Conservation (phyloP, 306 rosid genomes). For the Quercus gilva region DNA sequence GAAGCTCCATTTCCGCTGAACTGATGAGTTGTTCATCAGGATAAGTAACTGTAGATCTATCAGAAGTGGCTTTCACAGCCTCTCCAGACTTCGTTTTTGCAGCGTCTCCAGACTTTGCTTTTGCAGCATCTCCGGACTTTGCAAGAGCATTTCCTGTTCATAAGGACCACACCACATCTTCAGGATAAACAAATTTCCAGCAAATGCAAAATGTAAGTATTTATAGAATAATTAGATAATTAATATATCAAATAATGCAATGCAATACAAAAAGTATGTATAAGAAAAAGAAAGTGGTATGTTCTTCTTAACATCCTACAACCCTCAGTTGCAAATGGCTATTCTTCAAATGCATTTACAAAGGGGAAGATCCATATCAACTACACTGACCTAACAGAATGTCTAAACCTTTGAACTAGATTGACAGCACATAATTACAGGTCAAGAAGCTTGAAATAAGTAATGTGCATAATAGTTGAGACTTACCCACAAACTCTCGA, state of each 20-base stretch:
- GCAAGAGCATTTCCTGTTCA: constrained; percentile 63
- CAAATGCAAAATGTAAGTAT: neutral
- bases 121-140: constrained; percentile 56
- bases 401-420: constrained; percentile 1
- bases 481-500: constrained; percentile 83
- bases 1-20: constrained; percentile 63
- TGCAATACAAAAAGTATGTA: neutral
- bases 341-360: neutral
- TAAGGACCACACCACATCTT: constrained; percentile 27
- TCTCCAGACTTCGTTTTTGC: constrained; percentile 22
- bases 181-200: constrained; percentile 12
- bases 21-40: constrained; percentile 75
- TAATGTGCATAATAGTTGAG: neutral
- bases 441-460: neutral
- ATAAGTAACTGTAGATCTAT: constrained; percentile 19
- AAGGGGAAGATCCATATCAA: neutral
- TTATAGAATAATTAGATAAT: constrained; percentile 10
- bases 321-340: neutral
- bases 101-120: constrained; percentile 34
- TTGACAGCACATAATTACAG: neutral
- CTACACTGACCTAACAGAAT: neutral
- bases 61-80: constrained; percentile 22
- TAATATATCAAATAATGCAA: neutral
- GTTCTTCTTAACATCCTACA: neutral
- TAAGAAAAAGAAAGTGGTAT: neutral